These are phyloP conservation scores for Globisporangium nunn DNA, from an alignment of 352 stramenopile genomes.

Conservation along the genomic window DNA sequence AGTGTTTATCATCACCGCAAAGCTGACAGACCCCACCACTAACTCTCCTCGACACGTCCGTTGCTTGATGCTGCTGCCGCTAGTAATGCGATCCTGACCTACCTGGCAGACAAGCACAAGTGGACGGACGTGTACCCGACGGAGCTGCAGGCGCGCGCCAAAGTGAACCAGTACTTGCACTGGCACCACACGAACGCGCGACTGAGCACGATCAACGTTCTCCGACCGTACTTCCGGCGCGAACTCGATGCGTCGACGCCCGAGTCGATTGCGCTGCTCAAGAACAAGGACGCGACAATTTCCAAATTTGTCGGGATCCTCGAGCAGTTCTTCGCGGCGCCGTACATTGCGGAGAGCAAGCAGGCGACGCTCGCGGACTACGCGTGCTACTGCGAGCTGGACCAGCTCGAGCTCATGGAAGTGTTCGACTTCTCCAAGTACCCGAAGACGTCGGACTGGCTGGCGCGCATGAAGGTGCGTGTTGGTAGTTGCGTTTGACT, in stretches of 20 bases:
- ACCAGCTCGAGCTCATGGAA: conserved; percentile 15
- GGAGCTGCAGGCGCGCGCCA: conserved; percentile 34
- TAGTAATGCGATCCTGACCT: conserved; percentile 17
- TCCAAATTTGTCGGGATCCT: conserved; percentile 16
- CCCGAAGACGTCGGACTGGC: conserved; percentile 28
- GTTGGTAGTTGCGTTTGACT: background rate
- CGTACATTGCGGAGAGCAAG: conserved; percentile 21
- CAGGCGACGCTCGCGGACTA: conserved; percentile 31
- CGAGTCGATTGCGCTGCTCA: conserved; percentile 14
- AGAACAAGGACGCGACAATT: conserved; percentile 16
- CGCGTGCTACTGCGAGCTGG: conserved; percentile 37
- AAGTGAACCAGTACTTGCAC: conserved; percentile 59
- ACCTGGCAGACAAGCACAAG: conserved; percentile 14
- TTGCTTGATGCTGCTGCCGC: background rate
- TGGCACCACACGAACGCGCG: conserved; percentile 65
- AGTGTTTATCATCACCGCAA: no score
- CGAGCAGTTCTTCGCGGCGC: conserved; percentile 23
- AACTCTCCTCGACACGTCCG: background rate
- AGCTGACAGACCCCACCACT: background rate
- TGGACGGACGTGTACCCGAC: conserved; percentile 42
- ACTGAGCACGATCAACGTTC: conserved; percentile 31
- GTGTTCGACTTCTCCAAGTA: conserved; percentile 18
- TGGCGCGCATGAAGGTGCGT: conserved; percentile 26
- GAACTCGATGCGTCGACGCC: conserved; percentile 7
- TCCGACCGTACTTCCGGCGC: conserved; percentile 25